Conservation (phyloP, 768 basidiomycete genomes). For the Clathrus columnatus region DNA sequence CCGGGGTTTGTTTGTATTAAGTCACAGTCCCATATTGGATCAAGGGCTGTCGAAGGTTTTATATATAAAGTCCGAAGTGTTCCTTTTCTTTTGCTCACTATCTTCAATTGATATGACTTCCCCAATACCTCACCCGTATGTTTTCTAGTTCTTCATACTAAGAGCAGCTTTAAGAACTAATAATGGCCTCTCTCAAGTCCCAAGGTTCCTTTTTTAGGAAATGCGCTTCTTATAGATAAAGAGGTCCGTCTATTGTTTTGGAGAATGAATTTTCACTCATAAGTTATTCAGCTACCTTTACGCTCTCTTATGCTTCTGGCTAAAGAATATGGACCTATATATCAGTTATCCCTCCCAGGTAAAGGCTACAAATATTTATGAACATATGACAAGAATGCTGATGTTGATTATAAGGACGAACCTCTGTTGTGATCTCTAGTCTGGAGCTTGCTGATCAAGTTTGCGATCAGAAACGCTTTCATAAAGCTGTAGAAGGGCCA, state of each 20-base stretch:
- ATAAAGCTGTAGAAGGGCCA: conserved; percentile 28
- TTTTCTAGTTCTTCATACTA: background rate
- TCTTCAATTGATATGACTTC: background rate
- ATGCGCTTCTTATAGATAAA: conserved; percentile 19
- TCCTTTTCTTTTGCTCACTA: no score
- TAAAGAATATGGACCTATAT: conserved; percentile 36
- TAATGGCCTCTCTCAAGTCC: conserved; percentile 15
- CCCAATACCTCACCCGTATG: background rate
- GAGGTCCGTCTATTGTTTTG: conserved; percentile 11
- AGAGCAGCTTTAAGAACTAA: background rate
- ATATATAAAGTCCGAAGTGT: no score
- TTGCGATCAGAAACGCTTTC: conserved; percentile 34
- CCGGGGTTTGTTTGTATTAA: no score
- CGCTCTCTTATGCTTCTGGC: conserved; percentile 28
- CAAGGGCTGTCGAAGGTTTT: no score
- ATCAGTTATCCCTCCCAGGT: conserved; percentile 30
- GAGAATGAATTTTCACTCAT: conserved; percentile 11
- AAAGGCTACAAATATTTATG: conserved; percentile 3
- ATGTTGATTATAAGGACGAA: conserved; percentile 17
- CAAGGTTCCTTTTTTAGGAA: conserved; percentile 33
- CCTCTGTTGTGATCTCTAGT: conserved; percentile 23
- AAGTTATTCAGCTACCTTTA: conserved; percentile 26
- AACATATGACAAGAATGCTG: background rate
- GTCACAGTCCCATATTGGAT: no score
- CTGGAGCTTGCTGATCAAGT: conserved; percentile 33